Percentiles rank a stretch among this genome's conserved stretches.
These are phyloP conservation scores for Chaetomium fimeti DNA, from an alignment of 495 filamentous ascomycete genomes.

Conservation along the genomic window DNA sequence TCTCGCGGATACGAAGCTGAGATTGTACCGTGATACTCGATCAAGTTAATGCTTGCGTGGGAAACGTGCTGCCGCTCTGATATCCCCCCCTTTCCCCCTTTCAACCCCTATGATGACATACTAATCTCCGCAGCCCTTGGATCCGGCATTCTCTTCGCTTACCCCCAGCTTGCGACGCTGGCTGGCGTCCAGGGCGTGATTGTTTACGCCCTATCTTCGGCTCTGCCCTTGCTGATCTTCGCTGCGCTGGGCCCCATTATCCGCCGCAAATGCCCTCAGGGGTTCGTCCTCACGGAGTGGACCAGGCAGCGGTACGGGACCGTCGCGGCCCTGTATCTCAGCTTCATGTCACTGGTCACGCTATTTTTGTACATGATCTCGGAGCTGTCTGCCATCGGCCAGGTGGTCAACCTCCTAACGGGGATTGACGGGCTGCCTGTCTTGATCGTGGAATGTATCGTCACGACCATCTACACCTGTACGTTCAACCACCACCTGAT, in stretches of 20 bases:
- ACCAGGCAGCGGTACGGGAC: constrained; percentile 68
- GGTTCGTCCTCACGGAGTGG: constrained; percentile 80
- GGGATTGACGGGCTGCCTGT: constrained; percentile 70
- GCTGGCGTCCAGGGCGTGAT: constrained; percentile 71
- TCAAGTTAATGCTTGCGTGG: constrained; percentile 95
- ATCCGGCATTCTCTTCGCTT: constrained; percentile 74
- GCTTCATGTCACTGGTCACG: constrained; percentile 69
- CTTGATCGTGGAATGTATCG: constrained; percentile 66
- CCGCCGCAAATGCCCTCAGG: constrained; percentile 67
- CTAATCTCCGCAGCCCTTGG: constrained; percentile 61
- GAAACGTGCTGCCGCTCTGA: constrained; percentile 83
- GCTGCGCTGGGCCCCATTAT: constrained; percentile 69
- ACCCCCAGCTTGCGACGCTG: constrained; percentile 76
- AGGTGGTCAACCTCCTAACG: constrained; percentile 68
- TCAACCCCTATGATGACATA: constrained; percentile 22
- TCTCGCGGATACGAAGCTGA: constrained; percentile 66
- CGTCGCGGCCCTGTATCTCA: constrained; percentile 63
- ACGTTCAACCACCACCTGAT: constrained; percentile 28
- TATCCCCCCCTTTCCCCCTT: constrained; percentile 30
- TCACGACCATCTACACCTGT: constrained; percentile 80
- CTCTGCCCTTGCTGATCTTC: constrained; percentile 66
- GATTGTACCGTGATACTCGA: constrained; percentile 90
- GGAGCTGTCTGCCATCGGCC: constrained; percentile 69
- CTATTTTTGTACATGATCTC: constrained; percentile 81
- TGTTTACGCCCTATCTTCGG: constrained; percentile 66